Conservation (phyloP, 2,329 filamentous ascomycete species). For the Epichloe uncinata region DNA sequence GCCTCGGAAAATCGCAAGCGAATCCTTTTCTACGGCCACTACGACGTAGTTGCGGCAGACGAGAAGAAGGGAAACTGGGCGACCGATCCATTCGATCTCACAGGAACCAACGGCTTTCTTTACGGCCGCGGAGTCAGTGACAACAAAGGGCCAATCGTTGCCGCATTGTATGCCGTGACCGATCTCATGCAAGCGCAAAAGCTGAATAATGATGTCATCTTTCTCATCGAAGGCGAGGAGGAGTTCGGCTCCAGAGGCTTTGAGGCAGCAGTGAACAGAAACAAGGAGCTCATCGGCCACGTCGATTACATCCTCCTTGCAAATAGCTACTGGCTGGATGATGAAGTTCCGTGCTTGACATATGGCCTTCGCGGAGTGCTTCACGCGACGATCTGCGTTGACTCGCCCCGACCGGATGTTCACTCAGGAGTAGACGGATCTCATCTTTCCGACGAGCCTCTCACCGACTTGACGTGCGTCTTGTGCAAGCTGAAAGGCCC, state of each 20-base stretch:
- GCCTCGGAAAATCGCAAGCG: constrained; percentile 59
- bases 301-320: constrained; percentile 91
- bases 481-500: constrained; percentile 70
- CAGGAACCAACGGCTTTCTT: constrained; percentile 79
- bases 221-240: constrained; percentile 93
- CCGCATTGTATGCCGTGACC: constrained; percentile 84
- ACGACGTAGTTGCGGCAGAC: constrained; percentile 90
- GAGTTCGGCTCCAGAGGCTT: constrained; percentile 90
- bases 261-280: constrained; percentile 62
- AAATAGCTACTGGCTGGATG: constrained; percentile 98
- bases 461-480: constrained; percentile 80
- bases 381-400: constrained; percentile 79
- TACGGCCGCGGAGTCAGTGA: constrained; percentile 96
- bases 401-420: constrained; percentile 74
- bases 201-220: constrained; percentile 78
- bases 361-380: constrained; percentile 90
- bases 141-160: constrained; percentile 93
- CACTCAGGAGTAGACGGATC: constrained; percentile 97
- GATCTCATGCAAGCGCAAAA: constrained; percentile 76
- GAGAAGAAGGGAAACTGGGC: constrained; percentile 72
- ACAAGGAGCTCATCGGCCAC: constrained; percentile 75
- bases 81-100: constrained; percentile 78
- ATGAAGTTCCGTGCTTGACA: constrained; percentile 87
- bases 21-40: constrained; percentile 94
- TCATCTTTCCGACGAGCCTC: constrained; percentile 73